These are phyloP conservation scores for Linum usitatissimum DNA, from an alignment of 345 rosid genomes.

Conservation along the genomic window DNA sequence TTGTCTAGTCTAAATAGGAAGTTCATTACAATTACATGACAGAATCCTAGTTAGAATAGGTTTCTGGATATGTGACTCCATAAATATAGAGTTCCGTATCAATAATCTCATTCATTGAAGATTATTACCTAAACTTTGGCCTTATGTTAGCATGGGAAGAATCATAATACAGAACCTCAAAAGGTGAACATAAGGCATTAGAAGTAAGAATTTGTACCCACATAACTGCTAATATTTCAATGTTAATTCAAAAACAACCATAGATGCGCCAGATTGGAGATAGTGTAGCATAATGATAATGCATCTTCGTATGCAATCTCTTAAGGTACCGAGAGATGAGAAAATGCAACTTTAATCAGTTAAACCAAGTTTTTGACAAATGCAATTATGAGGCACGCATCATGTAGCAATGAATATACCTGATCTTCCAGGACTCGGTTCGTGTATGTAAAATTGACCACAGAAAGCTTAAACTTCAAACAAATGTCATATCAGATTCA, in stretches of 20 bases:
- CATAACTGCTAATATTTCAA: neutral
- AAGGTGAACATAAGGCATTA: neutral
- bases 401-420: neutral
- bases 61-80: no score
- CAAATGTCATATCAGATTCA: neutral
- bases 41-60: no score
- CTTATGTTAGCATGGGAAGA: neutral
- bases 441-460: constrained; percentile 1
- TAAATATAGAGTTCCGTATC: no score
- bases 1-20: no score
- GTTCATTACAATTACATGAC: no score
- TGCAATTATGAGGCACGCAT: neutral
- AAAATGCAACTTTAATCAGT: neutral
- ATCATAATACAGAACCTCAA: neutral
- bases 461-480: constrained; percentile 7
- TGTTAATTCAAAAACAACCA: neutral
- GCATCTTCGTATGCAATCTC: neutral
- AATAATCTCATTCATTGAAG: no score
- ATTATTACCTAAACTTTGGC: no score
- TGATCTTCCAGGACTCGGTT: constrained; percentile 9
- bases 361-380: no score
- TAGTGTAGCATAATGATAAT: neutral
- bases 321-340: neutral
- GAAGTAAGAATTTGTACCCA: neutral
- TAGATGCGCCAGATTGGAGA: neutral